Conservation (phyloP, 345 rosid species). For the Aethionema arabicum region DNA sequence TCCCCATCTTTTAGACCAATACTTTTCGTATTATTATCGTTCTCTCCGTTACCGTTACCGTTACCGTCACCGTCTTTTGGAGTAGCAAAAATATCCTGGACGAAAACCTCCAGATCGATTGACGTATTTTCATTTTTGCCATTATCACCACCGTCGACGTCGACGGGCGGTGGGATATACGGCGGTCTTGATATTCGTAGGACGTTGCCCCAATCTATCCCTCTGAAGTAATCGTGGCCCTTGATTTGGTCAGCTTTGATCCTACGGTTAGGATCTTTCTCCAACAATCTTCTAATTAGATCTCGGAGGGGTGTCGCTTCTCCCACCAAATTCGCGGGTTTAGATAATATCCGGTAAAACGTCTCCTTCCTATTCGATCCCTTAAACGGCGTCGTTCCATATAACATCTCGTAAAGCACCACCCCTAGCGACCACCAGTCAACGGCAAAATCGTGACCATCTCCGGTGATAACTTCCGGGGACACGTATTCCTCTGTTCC, state of each 20-base stretch:
- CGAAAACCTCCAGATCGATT: conserved; percentile 66
- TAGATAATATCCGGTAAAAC: conserved; percentile 55
- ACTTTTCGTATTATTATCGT: neutral
- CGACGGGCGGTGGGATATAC: conserved; percentile 47
- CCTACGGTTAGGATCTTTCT: conserved; percentile 69
- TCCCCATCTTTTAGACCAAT: conserved; percentile 4
- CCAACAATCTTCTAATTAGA: conserved; percentile 55
- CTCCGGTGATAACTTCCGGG: conserved; percentile 70
- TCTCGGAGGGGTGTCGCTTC: conserved; percentile 72
- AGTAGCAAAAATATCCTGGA: conserved; percentile 45
- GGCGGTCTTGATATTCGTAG: conserved; percentile 62
- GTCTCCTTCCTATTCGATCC: conserved; percentile 74
- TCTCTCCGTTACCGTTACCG: neutral
- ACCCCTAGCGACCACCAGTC: conserved; percentile 96
- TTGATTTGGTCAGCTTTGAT: conserved; percentile 57
- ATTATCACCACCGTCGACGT: conserved; percentile 14
- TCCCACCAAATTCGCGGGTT: conserved; percentile 55
- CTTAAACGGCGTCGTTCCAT: conserved; percentile 77
- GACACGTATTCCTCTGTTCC: conserved; percentile 96
- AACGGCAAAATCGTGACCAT: conserved; percentile 81
- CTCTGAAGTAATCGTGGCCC: conserved; percentile 63
- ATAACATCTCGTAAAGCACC: conserved; percentile 83
- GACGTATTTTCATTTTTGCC: conserved; percentile 29
- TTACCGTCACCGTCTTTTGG: conserved; percentile 25
- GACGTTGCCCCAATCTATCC: conserved; percentile 60